phyloP scores from a whole-genome alignment of 306 rosid genomes.

The Albizia julibrissin region DNA sequence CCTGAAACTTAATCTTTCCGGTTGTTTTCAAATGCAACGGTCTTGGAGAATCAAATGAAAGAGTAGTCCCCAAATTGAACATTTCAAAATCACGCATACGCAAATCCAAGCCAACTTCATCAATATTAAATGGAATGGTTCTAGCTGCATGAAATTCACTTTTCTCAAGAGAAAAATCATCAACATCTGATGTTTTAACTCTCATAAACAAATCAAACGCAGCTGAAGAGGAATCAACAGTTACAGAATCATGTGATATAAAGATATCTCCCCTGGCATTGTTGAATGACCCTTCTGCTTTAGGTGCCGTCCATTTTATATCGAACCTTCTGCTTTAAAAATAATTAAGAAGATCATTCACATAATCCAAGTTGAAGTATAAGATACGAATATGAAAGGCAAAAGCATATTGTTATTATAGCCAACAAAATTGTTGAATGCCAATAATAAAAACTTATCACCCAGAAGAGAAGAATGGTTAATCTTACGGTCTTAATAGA shows the following conservation, averaged over 20 bases:
- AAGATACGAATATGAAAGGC: constrained; percentile 10
- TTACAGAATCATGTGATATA: constrained; percentile 67
- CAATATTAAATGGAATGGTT: constrained; percentile 57
- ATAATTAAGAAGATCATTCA: constrained; percentile 14
- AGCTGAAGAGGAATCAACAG: constrained; percentile 73
- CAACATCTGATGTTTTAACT: constrained; percentile 66
- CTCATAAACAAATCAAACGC: constrained; percentile 77
- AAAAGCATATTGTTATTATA: constrained; percentile 29
- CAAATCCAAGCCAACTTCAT: constrained; percentile 81
- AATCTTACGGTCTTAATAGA: constrained; percentile 82
- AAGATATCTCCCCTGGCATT: constrained; percentile 94
- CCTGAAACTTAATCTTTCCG: constrained; percentile 84
- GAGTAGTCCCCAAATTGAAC: constrained; percentile 66
- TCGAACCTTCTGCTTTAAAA: constrained; percentile 68
- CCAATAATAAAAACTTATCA: constrained; percentile 19
- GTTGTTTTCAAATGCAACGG: constrained; percentile 80
- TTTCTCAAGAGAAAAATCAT: constrained; percentile 43
- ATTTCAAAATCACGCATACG: constrained; percentile 89
- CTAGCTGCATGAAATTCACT: constrained; percentile 45
- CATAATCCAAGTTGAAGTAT: constrained; percentile 36
- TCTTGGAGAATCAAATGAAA: constrained; percentile 74
- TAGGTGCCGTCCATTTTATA: constrained; percentile 85
- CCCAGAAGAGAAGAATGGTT: constrained; percentile 18
- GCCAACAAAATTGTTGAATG: constrained; percentile 24
- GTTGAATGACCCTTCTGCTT: constrained; percentile 80